These are phyloP conservation scores for Immersiella caudata DNA, from an alignment of 495 filamentous ascomycete genomes.

Conservation along the genomic window DNA sequence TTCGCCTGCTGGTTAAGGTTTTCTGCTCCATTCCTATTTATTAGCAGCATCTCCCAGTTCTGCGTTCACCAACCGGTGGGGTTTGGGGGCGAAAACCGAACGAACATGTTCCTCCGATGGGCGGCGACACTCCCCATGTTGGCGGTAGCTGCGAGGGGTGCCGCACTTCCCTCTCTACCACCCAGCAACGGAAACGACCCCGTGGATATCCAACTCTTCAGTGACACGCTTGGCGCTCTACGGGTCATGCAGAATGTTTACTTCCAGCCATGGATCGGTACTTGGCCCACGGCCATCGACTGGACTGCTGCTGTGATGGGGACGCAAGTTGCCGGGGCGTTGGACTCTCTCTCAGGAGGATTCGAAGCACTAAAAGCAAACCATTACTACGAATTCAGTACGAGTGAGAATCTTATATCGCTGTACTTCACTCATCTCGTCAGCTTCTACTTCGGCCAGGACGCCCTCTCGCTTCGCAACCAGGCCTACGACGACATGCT, in stretches of 20 bases:
- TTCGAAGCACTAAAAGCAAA: constrained; percentile 29
- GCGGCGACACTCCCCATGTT: neutral
- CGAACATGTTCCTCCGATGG: constrained; percentile 11
- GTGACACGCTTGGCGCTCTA: constrained; percentile 61
- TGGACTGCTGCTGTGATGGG: constrained; percentile 91
- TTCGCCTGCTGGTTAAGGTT: neutral
- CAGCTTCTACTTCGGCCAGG: constrained; percentile 85
- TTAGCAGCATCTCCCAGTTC: neutral
- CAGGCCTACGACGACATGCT: constrained; percentile 96
- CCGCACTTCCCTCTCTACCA: neutral
- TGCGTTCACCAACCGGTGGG: neutral
- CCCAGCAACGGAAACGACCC: neutral
- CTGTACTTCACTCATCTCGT: constrained; percentile 77
- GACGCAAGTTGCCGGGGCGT: constrained; percentile 73
- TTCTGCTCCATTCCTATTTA: neutral
- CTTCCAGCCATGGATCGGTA: constrained; percentile 76
- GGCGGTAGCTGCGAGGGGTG: neutral
- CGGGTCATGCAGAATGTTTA: constrained; percentile 75
- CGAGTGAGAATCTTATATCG: constrained; percentile 73
- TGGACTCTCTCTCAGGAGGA: constrained; percentile 61
- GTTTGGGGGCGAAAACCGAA: neutral
- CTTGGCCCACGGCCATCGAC: constrained; percentile 86
- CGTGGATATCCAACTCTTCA: constrained; percentile 36
- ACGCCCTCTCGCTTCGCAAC: constrained; percentile 71
- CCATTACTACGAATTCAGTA: constrained; percentile 42